Evolutionary conservation across 2,329 filamentous ascomycete genomes (phyloP).

Genomic region (Hymenoscyphus fructigenus): DNA sequence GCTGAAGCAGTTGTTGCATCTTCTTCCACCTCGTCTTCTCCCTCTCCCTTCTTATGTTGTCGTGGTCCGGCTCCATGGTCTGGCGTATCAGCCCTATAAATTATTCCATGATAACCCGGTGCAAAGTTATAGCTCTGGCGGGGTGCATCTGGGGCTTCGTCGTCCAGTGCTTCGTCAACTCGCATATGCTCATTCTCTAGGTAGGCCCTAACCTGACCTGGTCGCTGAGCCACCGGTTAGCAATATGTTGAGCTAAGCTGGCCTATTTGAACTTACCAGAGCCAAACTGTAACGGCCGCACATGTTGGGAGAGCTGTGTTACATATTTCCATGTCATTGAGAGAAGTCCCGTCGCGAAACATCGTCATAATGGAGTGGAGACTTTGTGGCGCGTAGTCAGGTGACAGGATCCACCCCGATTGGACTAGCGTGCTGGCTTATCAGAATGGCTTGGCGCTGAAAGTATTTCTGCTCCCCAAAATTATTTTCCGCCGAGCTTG

Average conservation of each 20-base stretch:
- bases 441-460: constrained; percentile 14
- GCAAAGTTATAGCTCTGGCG: constrained; percentile 91
- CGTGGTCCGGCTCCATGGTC: constrained; percentile 55
- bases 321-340: background rate
- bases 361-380: background rate
- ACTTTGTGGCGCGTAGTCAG: background rate
- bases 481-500: constrained; percentile 15
- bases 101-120: constrained; percentile 79
- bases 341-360: background rate
- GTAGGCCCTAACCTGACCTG: constrained; percentile 71
- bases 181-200: constrained; percentile 73
- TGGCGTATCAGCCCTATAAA: constrained; percentile 75
- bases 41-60: constrained; percentile 26
- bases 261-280: constrained; percentile 25
- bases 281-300: constrained; percentile 37
- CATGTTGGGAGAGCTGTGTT: constrained; percentile 23
- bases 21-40: constrained; percentile 28
- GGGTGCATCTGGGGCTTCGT: constrained; percentile 57
- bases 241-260: background rate
- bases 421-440: constrained; percentile 17
- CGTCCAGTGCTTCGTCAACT: constrained; percentile 68
- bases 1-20: constrained; percentile 24
- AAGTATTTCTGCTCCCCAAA: constrained; percentile 15
- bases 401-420: constrained; percentile 9
- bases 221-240: constrained; percentile 53